Evolutionary conservation across 192 early-diverging fungal species (phyloP), one percentile per base, ranked within the genome.

Genomic region (Phlyctochytrium bullatum): DNA sequence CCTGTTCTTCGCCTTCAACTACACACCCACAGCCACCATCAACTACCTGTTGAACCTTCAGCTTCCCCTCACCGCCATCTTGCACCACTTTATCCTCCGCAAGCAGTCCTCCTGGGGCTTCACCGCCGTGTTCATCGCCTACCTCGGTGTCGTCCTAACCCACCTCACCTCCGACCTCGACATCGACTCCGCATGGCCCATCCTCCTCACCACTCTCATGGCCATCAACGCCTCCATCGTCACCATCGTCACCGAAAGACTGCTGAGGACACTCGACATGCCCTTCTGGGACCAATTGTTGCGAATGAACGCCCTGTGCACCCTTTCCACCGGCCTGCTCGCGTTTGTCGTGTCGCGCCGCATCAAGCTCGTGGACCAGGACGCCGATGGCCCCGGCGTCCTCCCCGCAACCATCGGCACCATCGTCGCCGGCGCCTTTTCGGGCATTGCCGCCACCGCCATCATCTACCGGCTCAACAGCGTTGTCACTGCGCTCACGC

Each of bases 311-410:
- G 16, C 31, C 14, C 29, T 65, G 25, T 17, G 52, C 14, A 17
- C 88, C 24, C 83, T 88, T 32, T 74, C 81, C 1, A 64, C 78
- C 2, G 88, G 88, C 30, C 88, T 88, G 17, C 58, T 87, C 27
- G 17, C 86, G 24, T 80, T 82, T 3, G 88, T 89, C 57, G 59
- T 61, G 56, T 32, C 80, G 33, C 70, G 65, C 36, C 30, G 36
- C 36, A 59, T 65, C 54, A 35, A 64, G 23, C 73, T 73, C 23
- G 51, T 83, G 24, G 74, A 68, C 25, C 82, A 82, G 3, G 77
- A 85, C 17, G 58, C 83, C 52, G 50, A 78, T 10, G 63, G 69
- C 30, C 83, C 86, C 64, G 67, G 76, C n/a, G 16, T 76, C 14
- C 33, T 84, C n/a, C 36, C 88, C n/a, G 30, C 75, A 1, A 50